Percentiles rank a stretch among this genome's conserved stretches.
Evolutionary conservation across 2,329 filamentous ascomycete genomes (phyloP).

Genomic region (Lasiodiplodia gonubiensis): DNA sequence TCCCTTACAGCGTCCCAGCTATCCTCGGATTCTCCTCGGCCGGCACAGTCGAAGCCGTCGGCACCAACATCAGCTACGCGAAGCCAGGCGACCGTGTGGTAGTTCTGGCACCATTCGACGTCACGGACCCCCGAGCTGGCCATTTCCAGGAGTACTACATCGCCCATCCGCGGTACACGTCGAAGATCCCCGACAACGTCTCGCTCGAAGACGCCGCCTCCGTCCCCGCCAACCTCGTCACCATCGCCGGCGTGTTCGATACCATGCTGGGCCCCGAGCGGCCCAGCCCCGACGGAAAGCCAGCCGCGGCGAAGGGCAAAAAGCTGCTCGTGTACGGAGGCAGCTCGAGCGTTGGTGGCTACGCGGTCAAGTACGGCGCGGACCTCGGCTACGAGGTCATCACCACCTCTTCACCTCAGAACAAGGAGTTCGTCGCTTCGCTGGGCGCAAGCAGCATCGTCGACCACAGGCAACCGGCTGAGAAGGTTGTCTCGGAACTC

Average conservation of each 20-base stretch:
- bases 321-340: constrained; percentile 46
- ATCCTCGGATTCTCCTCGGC: constrained; percentile 41
- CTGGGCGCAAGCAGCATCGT: constrained; percentile 38
- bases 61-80: constrained; percentile 38
- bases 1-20: constrained; percentile 33
- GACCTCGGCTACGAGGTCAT: constrained; percentile 42
- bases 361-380: constrained; percentile 38
- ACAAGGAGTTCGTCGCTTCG: constrained; percentile 39
- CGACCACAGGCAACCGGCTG: constrained; percentile 35
- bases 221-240: constrained; percentile 36
- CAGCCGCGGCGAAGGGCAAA: constrained; percentile 34
- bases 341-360: constrained; percentile 37
- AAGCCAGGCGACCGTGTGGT: constrained; percentile 43
- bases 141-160: constrained; percentile 9
- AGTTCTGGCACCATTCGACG: constrained; percentile 24
- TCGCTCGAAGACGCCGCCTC: constrained; percentile 35
- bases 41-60: constrained; percentile 42
- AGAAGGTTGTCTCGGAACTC: constrained; percentile 33
- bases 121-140: constrained; percentile 10
- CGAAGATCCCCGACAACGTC: constrained; percentile 35
- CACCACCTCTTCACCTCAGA: constrained; percentile 42
- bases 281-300: constrained; percentile 30
- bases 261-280: constrained; percentile 29
- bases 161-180: constrained; percentile 29
- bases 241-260: constrained; percentile 36